Evolutionary conservation across 306 rosid genomes (phyloP).

Genomic region (Malus sylvestris): DNA sequence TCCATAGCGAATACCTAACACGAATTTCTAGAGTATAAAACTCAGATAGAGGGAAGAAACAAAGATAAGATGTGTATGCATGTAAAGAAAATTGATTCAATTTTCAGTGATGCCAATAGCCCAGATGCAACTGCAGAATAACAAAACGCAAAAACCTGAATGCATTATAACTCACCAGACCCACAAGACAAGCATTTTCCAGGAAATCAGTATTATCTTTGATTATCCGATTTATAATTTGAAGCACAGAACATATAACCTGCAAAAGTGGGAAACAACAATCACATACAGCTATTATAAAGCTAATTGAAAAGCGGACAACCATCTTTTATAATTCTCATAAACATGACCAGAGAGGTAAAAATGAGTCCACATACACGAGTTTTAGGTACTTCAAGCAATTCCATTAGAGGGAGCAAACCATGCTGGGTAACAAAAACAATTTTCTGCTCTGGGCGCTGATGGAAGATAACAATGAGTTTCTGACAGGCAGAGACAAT

Average conservation of each 20-base stretch:
- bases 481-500: slow-evolving; percentile 86
- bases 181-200: slow-evolving; percentile 96
- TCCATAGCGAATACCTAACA: slow-evolving; percentile 5
- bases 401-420: slow-evolving; percentile 78
- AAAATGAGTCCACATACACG: slow-evolving; percentile 51
- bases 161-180: slow-evolving; percentile 60
- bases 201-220: slow-evolving; percentile 85
- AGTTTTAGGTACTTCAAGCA: slow-evolving; percentile 84
- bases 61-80: neutral
- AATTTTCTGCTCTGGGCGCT: slow-evolving; percentile 90
- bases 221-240: slow-evolving; percentile 85
- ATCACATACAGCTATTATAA: neutral
- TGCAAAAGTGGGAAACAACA: slow-evolving; percentile 23
- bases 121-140: slow-evolving; percentile 2
- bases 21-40: neutral
- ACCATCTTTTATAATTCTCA: slow-evolving; percentile 4
- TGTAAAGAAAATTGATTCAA: neutral
- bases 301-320: slow-evolving; percentile 11
- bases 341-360: slow-evolving; percentile 7
- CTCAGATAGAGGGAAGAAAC: neutral
- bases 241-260: slow-evolving; percentile 95
- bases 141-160: slow-evolving; percentile 17
- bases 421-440: slow-evolving; percentile 93
- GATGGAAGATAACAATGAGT: slow-evolving; percentile 69
- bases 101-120: neutral